Evolutionary conservation across 164 flowering plant genomes (phyloP), one percentile per base, ranked within the genome.

Genomic region (Macadamia integrifolia): DNA sequence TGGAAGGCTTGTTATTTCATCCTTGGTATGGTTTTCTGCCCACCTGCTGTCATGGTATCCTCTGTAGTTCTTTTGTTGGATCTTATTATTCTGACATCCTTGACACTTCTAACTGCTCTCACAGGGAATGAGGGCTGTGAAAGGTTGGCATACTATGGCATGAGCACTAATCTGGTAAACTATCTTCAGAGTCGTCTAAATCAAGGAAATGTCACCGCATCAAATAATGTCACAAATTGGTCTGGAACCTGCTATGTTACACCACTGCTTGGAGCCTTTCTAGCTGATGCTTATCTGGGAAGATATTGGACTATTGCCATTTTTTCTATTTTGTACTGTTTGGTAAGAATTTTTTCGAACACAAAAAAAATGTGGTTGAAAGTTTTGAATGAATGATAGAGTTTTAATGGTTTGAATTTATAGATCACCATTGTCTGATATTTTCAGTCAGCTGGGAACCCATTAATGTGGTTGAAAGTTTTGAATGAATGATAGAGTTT

Each of bases 1-100:
- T 85, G 88, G 88, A 81, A 63, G 65, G 84, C 88, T 7, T 82
- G 86, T 72, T 71, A 60, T 52, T 82, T 71, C 58, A 81, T 85
- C 62, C 82, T 85, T 18, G 86, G 88, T 85, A 74, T 44, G 69
- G 10, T 67, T 5, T 53, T 53, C 57, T 53, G 18, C 7, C 31
- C 43, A 10, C 35, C 2, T 3, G 10, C 18, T 60, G 18, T 60
- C 15, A 35, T 60, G 31, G 8, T 30, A 60, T 60, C 63, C 6
- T 31, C 5, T 12, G 17, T 13, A 7, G 6, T n/a, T 62, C 29
- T 32, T 60, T 57, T 7, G 11, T 8, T 5, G 30, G 30, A 57
- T 57, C 29, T 23, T 30, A 57, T 57, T 57, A 18, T 18, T 23
- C 30, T 23, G 59, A 52, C 46, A 15, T 10, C 14, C n/a, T 58